Conservation (phyloP, 345 rosid species). For the Atalantia buxifolia region DNA sequence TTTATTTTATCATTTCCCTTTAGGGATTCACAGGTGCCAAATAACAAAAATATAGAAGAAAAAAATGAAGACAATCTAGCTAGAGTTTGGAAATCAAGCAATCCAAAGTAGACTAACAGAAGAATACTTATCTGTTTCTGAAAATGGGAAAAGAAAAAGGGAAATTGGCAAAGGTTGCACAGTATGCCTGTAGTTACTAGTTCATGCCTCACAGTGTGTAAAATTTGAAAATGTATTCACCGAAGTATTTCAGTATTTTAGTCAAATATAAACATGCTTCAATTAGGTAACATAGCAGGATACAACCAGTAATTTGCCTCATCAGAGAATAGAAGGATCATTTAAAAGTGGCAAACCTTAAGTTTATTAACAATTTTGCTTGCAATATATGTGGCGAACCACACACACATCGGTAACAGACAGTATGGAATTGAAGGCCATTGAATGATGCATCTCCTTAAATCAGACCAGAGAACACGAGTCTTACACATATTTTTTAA, state of each 20-base stretch:
- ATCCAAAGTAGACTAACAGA: background rate
- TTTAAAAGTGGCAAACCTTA: background rate
- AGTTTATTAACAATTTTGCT: background rate
- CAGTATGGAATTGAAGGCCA: background rate
- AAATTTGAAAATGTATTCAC: background rate
- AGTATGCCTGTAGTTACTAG: background rate
- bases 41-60: background rate
- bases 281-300: background rate
- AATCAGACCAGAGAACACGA: background rate
- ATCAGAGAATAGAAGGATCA: background rate
- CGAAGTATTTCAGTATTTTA: background rate
- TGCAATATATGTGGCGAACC: background rate
- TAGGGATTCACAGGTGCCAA: background rate
- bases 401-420: background rate
- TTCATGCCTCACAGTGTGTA: background rate
- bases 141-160: background rate
- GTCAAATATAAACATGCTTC: background rate
- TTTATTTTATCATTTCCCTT: background rate
- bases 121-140: background rate
- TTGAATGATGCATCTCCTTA: background rate
- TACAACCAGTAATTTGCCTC: background rate
- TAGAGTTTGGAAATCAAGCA: background rate
- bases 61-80: background rate
- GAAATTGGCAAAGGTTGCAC: background rate
- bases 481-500: conserved; percentile 27